phyloP scores from a whole-genome alignment of 129 eudicot species.

The Heracleum sosnowskyi region DNA sequence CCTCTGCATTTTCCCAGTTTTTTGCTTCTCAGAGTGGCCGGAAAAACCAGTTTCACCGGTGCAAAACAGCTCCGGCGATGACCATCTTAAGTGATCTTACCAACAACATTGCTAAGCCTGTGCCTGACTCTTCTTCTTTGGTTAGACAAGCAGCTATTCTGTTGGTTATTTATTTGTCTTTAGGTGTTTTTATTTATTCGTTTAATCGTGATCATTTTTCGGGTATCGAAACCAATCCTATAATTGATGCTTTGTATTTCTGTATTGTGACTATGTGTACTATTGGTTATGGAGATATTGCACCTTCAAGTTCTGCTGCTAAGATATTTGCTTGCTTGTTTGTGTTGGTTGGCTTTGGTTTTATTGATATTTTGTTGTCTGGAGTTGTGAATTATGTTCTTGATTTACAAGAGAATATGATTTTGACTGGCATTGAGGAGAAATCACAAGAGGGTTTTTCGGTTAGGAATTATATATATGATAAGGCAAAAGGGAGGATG shows the following conservation, averaged over 20 bases:
- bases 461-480: constrained; percentile 26
- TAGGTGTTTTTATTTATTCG: constrained; percentile 38
- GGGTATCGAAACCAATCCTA: constrained; percentile 40
- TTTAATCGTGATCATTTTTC: constrained; percentile 45
- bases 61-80: constrained; percentile 47
- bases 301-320: constrained; percentile 39
- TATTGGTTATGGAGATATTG: constrained; percentile 61
- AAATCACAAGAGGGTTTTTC: constrained; percentile 12
- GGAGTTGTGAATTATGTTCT: constrained; percentile 47
- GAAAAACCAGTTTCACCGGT: constrained; percentile 24
- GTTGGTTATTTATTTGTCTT: constrained; percentile 32
- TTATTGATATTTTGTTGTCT: constrained; percentile 44
- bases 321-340: constrained; percentile 47
- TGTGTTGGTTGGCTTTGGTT: constrained; percentile 50
- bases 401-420: constrained; percentile 43
- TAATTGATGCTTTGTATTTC: constrained; percentile 54
- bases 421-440: constrained; percentile 20
- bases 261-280: constrained; percentile 71
- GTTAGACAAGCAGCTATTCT: constrained; percentile 35
- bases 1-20: not conserved
- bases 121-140: constrained; percentile 17
- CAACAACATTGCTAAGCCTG: constrained; percentile 22
- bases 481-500: constrained; percentile 53
- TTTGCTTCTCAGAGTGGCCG: not conserved
- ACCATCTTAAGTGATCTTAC: constrained; percentile 20